Base-by-base conservation (phyloP, 768 basidiomycete species). In the Gyrodon lividus region DNA sequence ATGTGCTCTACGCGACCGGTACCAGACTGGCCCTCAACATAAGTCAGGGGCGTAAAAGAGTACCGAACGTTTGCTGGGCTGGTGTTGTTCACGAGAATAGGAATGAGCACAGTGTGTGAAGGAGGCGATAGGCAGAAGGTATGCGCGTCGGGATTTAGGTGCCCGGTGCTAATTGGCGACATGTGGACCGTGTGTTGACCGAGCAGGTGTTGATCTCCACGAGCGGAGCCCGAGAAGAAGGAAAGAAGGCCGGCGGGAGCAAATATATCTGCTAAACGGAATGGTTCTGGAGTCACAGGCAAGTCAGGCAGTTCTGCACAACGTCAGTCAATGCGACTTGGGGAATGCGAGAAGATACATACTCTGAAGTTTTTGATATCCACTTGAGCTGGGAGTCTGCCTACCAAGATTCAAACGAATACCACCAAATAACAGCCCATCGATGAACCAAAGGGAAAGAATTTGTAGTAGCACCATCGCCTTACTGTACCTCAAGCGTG, bases 131-230 rank as follows among this genome's bases (percentile, higher is more conserved):
- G 75, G 60, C 92, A 96, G 65, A 86, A 94, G 3, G 82, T 83
- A 46, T 82, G 75, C 13, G 71, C 76, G 52, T 86, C 76, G 10
- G 91, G 92, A 59, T 96, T 95, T 39, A 98, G 75, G 19, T 87
- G 85, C 4, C 94, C 95, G 2, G 94, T 97, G 66, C 93, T 92
- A 60, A 92, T 92, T 9, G 94, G 94, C 0, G 92, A 91, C 80
- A 95, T 86, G 57, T 88, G 84, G 46, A 98, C 87, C 0, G 92
- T 94, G 63, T 95, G 92, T 67, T 93, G 87, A 30, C 95, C 95
- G 28, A 84, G 78, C 7, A 91, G 72, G 63, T 90, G 84, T 4
- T 72, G 65, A 55, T 89, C 85, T 35, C 72, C 74, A 1, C 69
- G 62, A 24, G 43, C 19, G 16, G 60, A 63, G 34, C 74, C 65